phyloP scores from a whole-genome alignment of 805 yeast genomes.

The Pichia pseudocactophila region DNA sequence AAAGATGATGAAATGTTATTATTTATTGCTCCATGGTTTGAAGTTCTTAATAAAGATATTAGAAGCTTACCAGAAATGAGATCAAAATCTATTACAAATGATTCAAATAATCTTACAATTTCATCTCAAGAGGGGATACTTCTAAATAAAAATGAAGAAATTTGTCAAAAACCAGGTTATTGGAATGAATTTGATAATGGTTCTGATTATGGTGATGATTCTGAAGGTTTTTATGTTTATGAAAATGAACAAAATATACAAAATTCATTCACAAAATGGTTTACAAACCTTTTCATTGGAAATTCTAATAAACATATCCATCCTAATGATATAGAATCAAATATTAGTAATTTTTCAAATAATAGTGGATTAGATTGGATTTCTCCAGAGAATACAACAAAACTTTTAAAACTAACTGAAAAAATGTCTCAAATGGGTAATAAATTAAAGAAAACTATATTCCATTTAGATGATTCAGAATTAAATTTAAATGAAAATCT shows the following conservation, averaged over 20 bases:
- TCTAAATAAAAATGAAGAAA: slow-evolving; percentile 24
- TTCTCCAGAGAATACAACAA: slow-evolving; percentile 5
- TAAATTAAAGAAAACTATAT: slow-evolving; percentile 1
- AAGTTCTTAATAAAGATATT: slow-evolving; percentile 29
- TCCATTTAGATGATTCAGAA: not conserved
- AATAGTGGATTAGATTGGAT: slow-evolving; percentile 11
- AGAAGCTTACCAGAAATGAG: slow-evolving; percentile 34
- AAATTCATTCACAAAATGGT: slow-evolving; percentile 3
- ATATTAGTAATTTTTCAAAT: slow-evolving; percentile 4
- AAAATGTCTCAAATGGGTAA: slow-evolving; percentile 1
- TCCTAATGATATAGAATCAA: slow-evolving; percentile 27
- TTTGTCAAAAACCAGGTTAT: slow-evolving; percentile 30
- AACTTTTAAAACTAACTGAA: slow-evolving; percentile 7
- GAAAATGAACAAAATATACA: slow-evolving; percentile 25
- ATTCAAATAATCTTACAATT: not conserved
- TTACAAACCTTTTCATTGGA: slow-evolving; percentile 23
- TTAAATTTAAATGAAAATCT: slow-evolving; percentile 1
- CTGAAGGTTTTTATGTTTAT: slow-evolving; percentile 31
- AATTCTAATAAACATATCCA: slow-evolving; percentile 27
- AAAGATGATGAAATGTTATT: slow-evolving; percentile 19
- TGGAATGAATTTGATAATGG: slow-evolving; percentile 66
- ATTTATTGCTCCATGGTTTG: slow-evolving; percentile 28
- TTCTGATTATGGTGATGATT: slow-evolving; percentile 40
- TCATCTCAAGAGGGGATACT: slow-evolving; percentile 14
- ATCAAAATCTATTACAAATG: slow-evolving; percentile 2